Conservation (phyloP, 208 protist genomes). For the Trypanosoma congolense region DNA sequence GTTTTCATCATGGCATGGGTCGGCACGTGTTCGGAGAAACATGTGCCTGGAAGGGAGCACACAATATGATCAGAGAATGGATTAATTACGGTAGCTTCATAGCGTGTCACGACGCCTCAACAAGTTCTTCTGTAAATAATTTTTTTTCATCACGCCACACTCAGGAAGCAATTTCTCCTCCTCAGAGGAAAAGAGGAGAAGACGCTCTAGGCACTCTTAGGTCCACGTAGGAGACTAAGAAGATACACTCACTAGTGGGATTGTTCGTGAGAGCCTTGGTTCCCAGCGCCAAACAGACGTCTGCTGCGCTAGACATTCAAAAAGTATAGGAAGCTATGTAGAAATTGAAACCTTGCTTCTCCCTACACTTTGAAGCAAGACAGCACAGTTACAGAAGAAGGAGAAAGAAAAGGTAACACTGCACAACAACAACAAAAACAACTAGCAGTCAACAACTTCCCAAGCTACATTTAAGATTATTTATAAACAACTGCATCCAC, state of each 20-base stretch:
- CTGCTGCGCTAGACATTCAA: not conserved
- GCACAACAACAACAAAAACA: too few relatives aligned
- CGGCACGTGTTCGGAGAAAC: not conserved
- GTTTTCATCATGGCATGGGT: slow-evolving; percentile 14
- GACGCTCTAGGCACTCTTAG: slow-evolving; percentile 59
- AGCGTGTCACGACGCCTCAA: slow-evolving; percentile 1
- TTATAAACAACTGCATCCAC: too few relatives aligned
- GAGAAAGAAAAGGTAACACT: too few relatives aligned
- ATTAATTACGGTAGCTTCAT: slow-evolving; percentile 13
- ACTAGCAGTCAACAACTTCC: too few relatives aligned
- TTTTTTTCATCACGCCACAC: slow-evolving; percentile 5
- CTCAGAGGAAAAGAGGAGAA: too few relatives aligned
- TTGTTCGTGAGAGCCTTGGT: slow-evolving; percentile 49
- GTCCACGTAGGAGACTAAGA: slow-evolving; percentile 56
- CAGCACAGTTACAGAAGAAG: too few relatives aligned
- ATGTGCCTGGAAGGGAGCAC: not conserved
- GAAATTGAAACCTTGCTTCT: too few relatives aligned
- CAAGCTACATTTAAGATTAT: too few relatives aligned
- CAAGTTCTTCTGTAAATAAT: slow-evolving; percentile 3
- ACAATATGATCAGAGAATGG: slow-evolving; percentile 19
- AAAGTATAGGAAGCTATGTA: not conserved
- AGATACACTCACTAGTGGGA: slow-evolving; percentile 57
- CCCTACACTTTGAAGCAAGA: too few relatives aligned
- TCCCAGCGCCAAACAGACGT: not conserved
- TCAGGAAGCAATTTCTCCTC: too few relatives aligned